Percentiles rank a stretch among this genome's conserved stretches.
These are phyloP conservation scores for Picochlorum sp. DNA, from an alignment of 139 green algal genomes.

Conservation along the genomic window DNA sequence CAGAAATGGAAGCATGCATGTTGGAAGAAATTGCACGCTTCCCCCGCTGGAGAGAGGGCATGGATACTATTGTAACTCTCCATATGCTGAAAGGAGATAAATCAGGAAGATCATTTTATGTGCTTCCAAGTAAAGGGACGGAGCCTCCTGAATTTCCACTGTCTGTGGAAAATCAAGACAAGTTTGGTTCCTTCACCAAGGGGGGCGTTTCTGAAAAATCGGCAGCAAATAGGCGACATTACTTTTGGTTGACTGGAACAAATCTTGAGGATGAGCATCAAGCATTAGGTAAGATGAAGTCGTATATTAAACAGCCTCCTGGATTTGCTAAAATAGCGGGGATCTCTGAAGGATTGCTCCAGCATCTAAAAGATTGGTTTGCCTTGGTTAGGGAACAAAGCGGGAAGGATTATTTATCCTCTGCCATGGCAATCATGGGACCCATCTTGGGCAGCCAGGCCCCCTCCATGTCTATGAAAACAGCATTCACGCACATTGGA, in stretches of 20 bases:
- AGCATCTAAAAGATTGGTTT: constrained; percentile 19
- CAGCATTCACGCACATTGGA: too few species aligned
- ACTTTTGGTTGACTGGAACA: constrained; percentile 24
- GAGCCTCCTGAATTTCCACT: constrained; percentile 7
- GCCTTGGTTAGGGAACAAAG: too few species aligned
- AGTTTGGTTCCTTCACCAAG: background rate
- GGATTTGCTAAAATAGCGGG: constrained; percentile 21
- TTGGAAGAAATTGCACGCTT: constrained; percentile 35
- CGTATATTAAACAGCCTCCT: constrained; percentile 21
- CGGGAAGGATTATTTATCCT: too few species aligned
- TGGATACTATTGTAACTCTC: constrained; percentile 26
- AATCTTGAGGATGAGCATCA: constrained; percentile 9
- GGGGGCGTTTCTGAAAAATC: background rate
- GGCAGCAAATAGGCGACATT: constrained; percentile 6
- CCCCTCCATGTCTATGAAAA: too few species aligned
- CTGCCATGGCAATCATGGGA: too few species aligned
- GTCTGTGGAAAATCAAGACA: background rate
- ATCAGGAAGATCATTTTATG: constrained; percentile 25
- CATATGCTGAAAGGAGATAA: constrained; percentile 31
- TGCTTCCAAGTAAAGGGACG: constrained; percentile 12
- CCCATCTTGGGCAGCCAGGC: too few species aligned
- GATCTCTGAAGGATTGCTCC: constrained; percentile 21
- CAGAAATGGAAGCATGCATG: constrained; percentile 5
- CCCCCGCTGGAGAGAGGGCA: constrained; percentile 1
- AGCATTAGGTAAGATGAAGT: constrained; percentile 26